Percentiles rank a stretch among this genome's conserved stretches.
Conservation (phyloP, 805 yeast genomes). For the Groenewaldozyma tartarivorans region DNA sequence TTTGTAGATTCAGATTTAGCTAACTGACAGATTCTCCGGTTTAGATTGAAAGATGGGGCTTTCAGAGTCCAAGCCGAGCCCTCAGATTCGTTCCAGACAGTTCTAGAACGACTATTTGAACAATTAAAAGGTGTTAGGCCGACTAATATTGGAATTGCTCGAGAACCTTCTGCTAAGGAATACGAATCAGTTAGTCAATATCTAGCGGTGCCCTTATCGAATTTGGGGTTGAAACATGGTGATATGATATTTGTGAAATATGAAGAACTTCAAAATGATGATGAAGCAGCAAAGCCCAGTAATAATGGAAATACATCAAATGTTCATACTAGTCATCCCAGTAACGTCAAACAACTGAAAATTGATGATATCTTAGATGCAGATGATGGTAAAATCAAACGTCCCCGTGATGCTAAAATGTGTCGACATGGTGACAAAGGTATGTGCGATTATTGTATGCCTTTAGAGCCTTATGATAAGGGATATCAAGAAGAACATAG, state of each 20-base stretch:
- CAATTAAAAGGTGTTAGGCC: background rate
- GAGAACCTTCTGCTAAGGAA: constrained; percentile 35
- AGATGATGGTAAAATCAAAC: constrained; percentile 60
- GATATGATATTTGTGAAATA: constrained; percentile 44
- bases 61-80: constrained; percentile 51
- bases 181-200: constrained; percentile 35
- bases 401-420: constrained; percentile 45
- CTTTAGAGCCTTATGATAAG: constrained; percentile 90
- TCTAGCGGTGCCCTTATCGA: constrained; percentile 25
- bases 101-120: constrained; percentile 25
- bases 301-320: constrained; percentile 1
- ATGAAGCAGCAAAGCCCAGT: constrained; percentile 10
- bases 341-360: constrained; percentile 41
- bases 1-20: too few relatives aligned
- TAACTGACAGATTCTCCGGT: constrained; percentile 58
- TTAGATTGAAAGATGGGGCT: constrained; percentile 79
- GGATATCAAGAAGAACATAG: constrained; percentile 62
- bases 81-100: constrained; percentile 34
- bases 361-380: constrained; percentile 61
- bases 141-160: constrained; percentile 30
- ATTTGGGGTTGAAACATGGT: constrained; percentile 41
- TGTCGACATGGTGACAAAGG: constrained; percentile 90
- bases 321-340: background rate
- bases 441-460: constrained; percentile 96
- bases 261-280: constrained; percentile 15